Conservation (phyloP, 179 eudicot species). For the Drosera spatulata region DNA sequence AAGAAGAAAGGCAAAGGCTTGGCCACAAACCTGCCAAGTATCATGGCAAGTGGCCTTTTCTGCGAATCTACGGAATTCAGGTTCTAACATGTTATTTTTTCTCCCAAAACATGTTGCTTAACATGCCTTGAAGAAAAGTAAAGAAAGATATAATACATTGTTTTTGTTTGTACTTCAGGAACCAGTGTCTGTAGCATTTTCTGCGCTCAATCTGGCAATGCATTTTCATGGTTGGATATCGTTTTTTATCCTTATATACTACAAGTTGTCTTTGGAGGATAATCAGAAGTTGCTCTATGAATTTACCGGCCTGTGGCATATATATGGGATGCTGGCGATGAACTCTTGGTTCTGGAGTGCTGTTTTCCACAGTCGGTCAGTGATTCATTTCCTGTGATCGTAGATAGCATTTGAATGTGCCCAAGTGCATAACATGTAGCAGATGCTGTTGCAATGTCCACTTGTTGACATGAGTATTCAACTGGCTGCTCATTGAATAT, state of each 20-base stretch:
- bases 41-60: slow-evolving; percentile 92
- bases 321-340: slow-evolving; percentile 65
- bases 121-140: too few species aligned
- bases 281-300: slow-evolving; percentile 51
- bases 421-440: too few species aligned
- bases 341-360: slow-evolving; percentile 93
- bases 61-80: slow-evolving; percentile 74
- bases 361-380: slow-evolving; percentile 72
- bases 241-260: slow-evolving; percentile 51
- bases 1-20: slow-evolving; percentile 50
- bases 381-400: neutral
- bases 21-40: slow-evolving; percentile 71
- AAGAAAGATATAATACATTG: neutral
- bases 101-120: too few species aligned
- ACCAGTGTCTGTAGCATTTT: slow-evolving; percentile 71
- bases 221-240: slow-evolving; percentile 92
- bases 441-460: too few species aligned
- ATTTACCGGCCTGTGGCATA: slow-evolving; percentile 54
- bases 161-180: slow-evolving; percentile 31
- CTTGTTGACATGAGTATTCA: too few species aligned
- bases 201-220: slow-evolving; percentile 75
- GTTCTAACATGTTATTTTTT: slow-evolving; percentile 18
- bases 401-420: neutral
- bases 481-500: too few species aligned
- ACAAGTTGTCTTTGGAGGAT: slow-evolving; percentile 53